Evolutionary conservation across 495 filamentous ascomycete species (phyloP), one percentile per base, ranked within the genome.

Genomic region (Corynascus novoguineensis): DNA sequence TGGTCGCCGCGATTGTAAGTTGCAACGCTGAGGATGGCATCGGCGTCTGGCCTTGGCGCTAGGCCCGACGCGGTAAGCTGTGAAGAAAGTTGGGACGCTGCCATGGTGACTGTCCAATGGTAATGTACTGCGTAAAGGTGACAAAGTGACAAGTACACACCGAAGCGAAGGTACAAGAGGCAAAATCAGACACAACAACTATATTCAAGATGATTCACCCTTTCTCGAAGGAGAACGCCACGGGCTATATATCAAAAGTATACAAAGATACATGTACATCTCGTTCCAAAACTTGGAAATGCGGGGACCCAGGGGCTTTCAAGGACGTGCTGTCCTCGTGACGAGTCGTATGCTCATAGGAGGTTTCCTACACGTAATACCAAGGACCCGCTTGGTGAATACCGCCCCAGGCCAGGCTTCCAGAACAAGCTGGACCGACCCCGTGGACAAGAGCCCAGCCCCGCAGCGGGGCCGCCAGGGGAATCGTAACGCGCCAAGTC

Each of bases 271-370:
- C n/a, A n/a, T n/a, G n/a, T n/a, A n/a, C n/a, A n/a, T 3, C 9
- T 15, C 28, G n/a, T 15, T 49, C 28, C 27, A 15, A 52, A 52
- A 38, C 34, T 15, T 28, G 49, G 49, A 40, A n/a, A 52, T 52
- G 49, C 49, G 35, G 49, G 40, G 47, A 17, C 8, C n/a, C 17
- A n/a, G 12, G 9, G 31, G 47, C 3, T 19, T 12, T 32, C 37
- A 42, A 41, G 50, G 25, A 22, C 50, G 15, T 53, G 50, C 37
- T 27, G 50, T 53, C 50, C 50, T 29, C 50, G 50, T 53, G 50
- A 53, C 50, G 11, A 14, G 4, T n/a, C 4, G 19, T 22, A 19
- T 37, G 48, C 19, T 11, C 19, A 11, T 24, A 50, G 21, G 24
- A 7, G 29, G 10, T 10, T 41, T n/a, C 9, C 21, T 17, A 17